phyloP scores from a whole-genome alignment of 305 asterid species.

The Solanum aculeatissimum region DNA sequence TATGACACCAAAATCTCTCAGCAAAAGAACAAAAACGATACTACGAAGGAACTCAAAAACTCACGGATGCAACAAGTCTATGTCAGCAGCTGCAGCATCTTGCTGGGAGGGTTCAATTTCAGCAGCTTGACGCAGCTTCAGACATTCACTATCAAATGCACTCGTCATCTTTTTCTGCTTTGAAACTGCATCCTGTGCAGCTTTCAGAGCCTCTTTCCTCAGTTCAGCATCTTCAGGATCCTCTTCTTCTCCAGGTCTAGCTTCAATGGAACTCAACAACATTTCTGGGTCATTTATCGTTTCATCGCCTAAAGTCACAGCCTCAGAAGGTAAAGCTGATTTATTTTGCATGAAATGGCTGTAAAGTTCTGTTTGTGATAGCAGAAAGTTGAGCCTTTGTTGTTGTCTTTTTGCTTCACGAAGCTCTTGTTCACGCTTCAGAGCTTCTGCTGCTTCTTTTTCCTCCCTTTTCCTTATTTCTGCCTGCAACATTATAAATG shows the following conservation, averaged over 20 bases:
- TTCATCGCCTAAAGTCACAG: slow-evolving; percentile 37
- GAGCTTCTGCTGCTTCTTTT: slow-evolving; percentile 99
- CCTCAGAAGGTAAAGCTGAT: slow-evolving; percentile 51
- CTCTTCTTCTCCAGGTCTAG: slow-evolving; percentile 50
- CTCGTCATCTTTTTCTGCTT: slow-evolving; percentile 86
- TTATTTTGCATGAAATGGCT: slow-evolving; percentile 99
- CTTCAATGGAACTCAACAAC: slow-evolving; percentile 43
- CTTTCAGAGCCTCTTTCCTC: slow-evolving; percentile 89
- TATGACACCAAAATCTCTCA: not conserved
- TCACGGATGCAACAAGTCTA: slow-evolving; percentile 93
- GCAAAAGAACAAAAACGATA: not conserved
- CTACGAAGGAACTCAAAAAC: slow-evolving; percentile 18
- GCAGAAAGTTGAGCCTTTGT: slow-evolving; percentile 89
- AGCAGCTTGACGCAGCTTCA: slow-evolving; percentile 55
- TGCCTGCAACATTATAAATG: slow-evolving; percentile 43
- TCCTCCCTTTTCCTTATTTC: slow-evolving; percentile 96
- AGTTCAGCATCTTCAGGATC: slow-evolving; percentile 94
- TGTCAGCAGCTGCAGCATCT: slow-evolving; percentile 65
- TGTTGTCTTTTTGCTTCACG: slow-evolving; percentile 99
- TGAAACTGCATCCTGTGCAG: slow-evolving; percentile 98
- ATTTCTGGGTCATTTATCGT: slow-evolving; percentile 35
- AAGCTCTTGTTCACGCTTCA: slow-evolving; percentile 96
- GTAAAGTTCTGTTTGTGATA: slow-evolving; percentile 96
- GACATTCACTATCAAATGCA: slow-evolving; percentile 82
- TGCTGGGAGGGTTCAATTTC: slow-evolving; percentile 53